Percentiles rank a stretch among this genome's conserved stretches.
phyloP scores from a whole-genome alignment of 805 yeast genomes.

The Wickerhamomyces hampshirensis region DNA sequence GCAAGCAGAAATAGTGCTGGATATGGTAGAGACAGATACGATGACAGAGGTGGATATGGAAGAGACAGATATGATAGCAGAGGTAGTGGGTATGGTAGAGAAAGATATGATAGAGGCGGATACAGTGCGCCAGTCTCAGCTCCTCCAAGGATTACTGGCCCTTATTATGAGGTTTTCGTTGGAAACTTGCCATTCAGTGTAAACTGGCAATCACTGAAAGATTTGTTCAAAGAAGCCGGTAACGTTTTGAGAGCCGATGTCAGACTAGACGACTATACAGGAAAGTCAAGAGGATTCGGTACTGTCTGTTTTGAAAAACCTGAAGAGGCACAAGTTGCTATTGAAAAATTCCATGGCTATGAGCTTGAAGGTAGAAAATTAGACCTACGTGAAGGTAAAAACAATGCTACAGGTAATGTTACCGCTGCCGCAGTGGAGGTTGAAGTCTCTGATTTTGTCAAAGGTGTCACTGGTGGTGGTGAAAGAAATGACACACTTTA shows the following conservation, averaged over 20 bases:
- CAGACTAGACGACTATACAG: conserved; percentile 48
- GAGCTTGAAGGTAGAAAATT: conserved; percentile 71
- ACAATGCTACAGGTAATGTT: conserved; percentile 27
- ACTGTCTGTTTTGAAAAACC: conserved; percentile 63
- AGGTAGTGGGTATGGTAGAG: conserved; percentile 13
- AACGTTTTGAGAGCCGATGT: conserved; percentile 80
- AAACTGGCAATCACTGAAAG: conserved; percentile 83
- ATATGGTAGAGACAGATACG: conserved; percentile 3
- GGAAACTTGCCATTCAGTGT: conserved; percentile 80
- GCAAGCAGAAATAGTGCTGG: conserved; percentile 14
- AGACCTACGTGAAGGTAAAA: conserved; percentile 75
- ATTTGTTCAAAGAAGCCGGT: conserved; percentile 75
- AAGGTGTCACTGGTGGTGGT: conserved; percentile 59
- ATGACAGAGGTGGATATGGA: conserved; percentile 9
- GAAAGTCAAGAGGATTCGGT: conserved; percentile 84
- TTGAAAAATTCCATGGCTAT: conserved; percentile 62
- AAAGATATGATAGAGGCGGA: conserved; percentile 18
- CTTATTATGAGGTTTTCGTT: conserved; percentile 56
- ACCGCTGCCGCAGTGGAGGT: background rate
- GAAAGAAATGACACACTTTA: conserved; percentile 56
- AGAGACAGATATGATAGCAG: conserved; percentile 13
- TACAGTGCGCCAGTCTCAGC: conserved; percentile 19
- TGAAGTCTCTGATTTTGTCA: conserved; percentile 48
- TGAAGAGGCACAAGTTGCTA: conserved; percentile 69
- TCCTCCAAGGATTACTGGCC: conserved; percentile 15